Evolutionary conservation across 176 grass and related monocot species (phyloP), one percentile per base, ranked within the genome.

Genomic region (Saccharum spontaneum): DNA sequence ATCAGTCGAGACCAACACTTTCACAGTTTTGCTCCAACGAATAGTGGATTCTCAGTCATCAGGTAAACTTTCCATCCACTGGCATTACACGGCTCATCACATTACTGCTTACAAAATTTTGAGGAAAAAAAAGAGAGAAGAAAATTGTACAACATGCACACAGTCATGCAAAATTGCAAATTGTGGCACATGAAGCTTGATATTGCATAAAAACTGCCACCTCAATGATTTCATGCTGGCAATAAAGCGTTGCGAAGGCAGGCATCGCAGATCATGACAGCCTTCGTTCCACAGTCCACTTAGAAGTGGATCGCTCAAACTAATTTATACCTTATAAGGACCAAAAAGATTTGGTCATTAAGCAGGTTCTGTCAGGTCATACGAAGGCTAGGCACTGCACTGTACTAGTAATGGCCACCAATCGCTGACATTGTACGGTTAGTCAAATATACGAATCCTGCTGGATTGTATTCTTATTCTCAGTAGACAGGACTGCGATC

Each of bases 401-500:
- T 85, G 63, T 81, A 76, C 83, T 69, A 61, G 36, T 44, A 84
- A 85, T 80, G 60, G 87, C 61, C 77, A 81, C 77, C 82, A 76
- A 86, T 86, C 30, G 70, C 23, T 80, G 82, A 69, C 76, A 69
- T 24, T 61, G 60, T 57, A 17, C 10, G 0, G 76, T 85, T 80
- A 80, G 81, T 79, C 62, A 30, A 46, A 81, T 55, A 82, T 40
- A 80, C 8, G 67, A 80, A 20, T 80, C 61, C 48, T 49, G 60
- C 10, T 36, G 28, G 62, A 69, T 62, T 40, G 16, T 33, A 75
- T 62, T 74, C 13, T 67, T 28, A 36, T 33, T 91, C 8, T 75
- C 81, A 94, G 69, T 91, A 85, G 10, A 86, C 68, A 41, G 84
- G 84, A 75, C 52, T 48, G 6, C 85, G 90, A 33, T 95, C 90